A percentile compares a stretch with the other conserved stretches of the same genome.
Evolutionary conservation across 768 basidiomycete species (phyloP).

Genomic region (Termitomyces titanicus): DNA sequence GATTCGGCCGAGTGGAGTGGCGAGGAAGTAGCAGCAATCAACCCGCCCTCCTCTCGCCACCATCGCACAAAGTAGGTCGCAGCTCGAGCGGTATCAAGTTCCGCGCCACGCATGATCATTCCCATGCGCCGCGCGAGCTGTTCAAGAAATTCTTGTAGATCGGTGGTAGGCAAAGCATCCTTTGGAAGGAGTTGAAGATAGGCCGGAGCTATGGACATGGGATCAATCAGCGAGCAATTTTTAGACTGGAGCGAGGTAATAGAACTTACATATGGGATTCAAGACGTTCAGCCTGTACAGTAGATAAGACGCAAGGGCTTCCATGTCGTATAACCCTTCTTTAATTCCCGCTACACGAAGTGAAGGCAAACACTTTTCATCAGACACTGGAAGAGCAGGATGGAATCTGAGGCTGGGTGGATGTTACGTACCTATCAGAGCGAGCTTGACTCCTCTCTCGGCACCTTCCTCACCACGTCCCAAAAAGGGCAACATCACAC

Average conservation of each 20-base stretch:
- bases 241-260: slow-evolving; percentile 11
- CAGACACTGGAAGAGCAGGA: slow-evolving; percentile 15
- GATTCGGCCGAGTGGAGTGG: slow-evolving; percentile 20
- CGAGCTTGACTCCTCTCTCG: slow-evolving; percentile 90
- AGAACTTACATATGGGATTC: slow-evolving; percentile 61
- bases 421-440: slow-evolving; percentile 77
- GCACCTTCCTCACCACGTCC: slow-evolving; percentile 83
- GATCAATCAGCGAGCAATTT: slow-evolving; percentile 3
- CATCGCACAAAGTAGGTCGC: slow-evolving; percentile 80
- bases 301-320: slow-evolving; percentile 82
- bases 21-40: slow-evolving; percentile 49
- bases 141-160: slow-evolving; percentile 64
- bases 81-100: slow-evolving; percentile 66
- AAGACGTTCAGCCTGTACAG: slow-evolving; percentile 80
- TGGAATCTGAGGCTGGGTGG: neutral
- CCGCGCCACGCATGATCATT: slow-evolving; percentile 79
- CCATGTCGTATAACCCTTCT: slow-evolving; percentile 84
- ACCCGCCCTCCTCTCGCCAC: slow-evolving; percentile 79
- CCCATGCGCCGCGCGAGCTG: slow-evolving; percentile 71
- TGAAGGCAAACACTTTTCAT: slow-evolving; percentile 6
- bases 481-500: slow-evolving; percentile 94
- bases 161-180: slow-evolving; percentile 51
- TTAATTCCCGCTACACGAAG: slow-evolving; percentile 80
- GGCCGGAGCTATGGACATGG: slow-evolving; percentile 49
- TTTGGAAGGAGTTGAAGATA: slow-evolving; percentile 63